Conservation (phyloP, 352 stramenopile species). For the Globisporangium emineosum region DNA sequence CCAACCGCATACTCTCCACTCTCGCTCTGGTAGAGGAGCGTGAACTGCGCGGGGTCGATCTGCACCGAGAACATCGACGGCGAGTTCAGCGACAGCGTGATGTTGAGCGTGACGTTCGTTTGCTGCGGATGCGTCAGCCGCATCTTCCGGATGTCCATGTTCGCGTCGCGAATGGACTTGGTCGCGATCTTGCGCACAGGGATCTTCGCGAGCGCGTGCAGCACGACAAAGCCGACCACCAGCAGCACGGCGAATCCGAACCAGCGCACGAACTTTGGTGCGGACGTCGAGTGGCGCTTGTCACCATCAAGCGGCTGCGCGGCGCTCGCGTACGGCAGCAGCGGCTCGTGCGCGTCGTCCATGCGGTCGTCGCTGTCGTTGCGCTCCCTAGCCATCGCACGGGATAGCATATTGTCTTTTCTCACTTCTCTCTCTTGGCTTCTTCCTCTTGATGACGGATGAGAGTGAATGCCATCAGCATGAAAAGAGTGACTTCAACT, state of each 20-base stretch:
- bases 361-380: constrained; percentile 11
- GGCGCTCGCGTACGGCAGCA: constrained; percentile 15
- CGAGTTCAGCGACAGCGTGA: constrained; percentile 48
- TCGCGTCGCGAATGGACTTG: constrained; percentile 50
- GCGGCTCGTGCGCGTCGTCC: constrained; percentile 14
- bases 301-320: not conserved
- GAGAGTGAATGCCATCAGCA: constrained; percentile 7
- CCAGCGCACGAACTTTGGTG: constrained; percentile 11
- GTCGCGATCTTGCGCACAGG: constrained; percentile 56
- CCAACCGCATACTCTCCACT: constrained; percentile 28
- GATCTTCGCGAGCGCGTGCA: constrained; percentile 42
- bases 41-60: constrained; percentile 44
- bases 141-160: constrained; percentile 62
- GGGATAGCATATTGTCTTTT: constrained; percentile 14
- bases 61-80: constrained; percentile 47
- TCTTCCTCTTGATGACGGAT: not conserved
- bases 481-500: constrained; percentile 14
- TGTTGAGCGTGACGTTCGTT: constrained; percentile 37
- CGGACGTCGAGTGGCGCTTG: not conserved
- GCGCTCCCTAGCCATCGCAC: constrained; percentile 16
- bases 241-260: constrained; percentile 8
- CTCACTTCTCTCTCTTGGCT: not conserved
- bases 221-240: constrained; percentile 28
- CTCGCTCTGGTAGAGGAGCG: constrained; percentile 35
- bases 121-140: constrained; percentile 40